Conservation (phyloP, 164 flowering plant species). For the Nymphaea thermarum region DNA sequence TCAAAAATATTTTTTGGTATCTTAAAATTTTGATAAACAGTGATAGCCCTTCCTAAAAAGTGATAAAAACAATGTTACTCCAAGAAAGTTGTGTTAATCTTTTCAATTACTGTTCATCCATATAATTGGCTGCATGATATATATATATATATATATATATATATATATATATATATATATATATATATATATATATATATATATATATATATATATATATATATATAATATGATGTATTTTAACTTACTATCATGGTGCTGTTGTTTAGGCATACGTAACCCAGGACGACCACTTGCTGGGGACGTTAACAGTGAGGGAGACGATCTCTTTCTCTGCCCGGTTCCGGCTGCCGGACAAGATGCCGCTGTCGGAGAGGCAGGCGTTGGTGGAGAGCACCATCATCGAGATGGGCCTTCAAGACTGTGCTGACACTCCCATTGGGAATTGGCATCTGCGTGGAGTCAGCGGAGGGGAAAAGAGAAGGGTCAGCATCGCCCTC, state of each 20-base stretch:
- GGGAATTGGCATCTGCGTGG: slow-evolving; percentile 97
- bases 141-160: no score
- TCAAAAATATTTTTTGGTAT: no score
- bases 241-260: neutral
- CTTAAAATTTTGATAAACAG: no score
- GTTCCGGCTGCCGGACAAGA: slow-evolving; percentile 68
- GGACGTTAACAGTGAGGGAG: slow-evolving; percentile 84
- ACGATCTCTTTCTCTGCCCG: slow-evolving; percentile 76
- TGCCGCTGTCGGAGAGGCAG: slow-evolving; percentile 64
- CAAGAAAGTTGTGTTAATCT: no score
- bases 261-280: slow-evolving; percentile 78
- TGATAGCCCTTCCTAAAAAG: no score
- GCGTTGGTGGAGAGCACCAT: slow-evolving; percentile 78
- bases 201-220: no score
- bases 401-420: slow-evolving; percentile 88
- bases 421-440: slow-evolving; percentile 77
- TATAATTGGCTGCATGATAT: no score
- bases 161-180: no score
- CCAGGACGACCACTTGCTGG: slow-evolving; percentile 87
- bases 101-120: no score
- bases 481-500: slow-evolving; percentile 89
- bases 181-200: no score
- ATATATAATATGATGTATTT: no score
- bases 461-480: slow-evolving; percentile 86
- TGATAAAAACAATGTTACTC: no score